A percentile compares a stretch with the other conserved stretches of the same genome.
These are phyloP conservation scores for Monilinia aucupariae DNA, from an alignment of 2,329 filamentous ascomycete species.

Conservation along the genomic window DNA sequence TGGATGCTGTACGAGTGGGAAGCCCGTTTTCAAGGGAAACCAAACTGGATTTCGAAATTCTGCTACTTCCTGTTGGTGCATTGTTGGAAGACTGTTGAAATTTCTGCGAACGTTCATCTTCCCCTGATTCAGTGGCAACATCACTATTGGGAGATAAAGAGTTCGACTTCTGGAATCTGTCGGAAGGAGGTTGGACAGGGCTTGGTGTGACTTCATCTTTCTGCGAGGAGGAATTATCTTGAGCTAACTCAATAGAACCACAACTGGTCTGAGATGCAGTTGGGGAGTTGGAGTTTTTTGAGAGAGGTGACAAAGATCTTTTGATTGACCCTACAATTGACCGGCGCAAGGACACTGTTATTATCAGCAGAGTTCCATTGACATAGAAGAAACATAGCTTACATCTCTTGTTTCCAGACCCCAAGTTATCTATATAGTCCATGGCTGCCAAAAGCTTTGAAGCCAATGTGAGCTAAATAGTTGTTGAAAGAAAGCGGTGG, in stretches of 20 bases:
- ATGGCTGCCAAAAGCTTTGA: background rate
- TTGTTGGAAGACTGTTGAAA: background rate
- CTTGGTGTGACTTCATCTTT: background rate
- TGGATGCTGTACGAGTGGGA: background rate
- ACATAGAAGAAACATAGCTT: background rate
- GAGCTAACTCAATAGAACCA: background rate
- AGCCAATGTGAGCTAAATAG: background rate
- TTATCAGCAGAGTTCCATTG: background rate
- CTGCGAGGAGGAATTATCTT: background rate
- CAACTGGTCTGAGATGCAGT: background rate
- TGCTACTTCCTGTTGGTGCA: background rate
- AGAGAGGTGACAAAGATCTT: conserved; percentile 10
- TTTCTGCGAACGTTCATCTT: background rate
- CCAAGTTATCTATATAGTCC: background rate
- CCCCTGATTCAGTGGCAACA: background rate
- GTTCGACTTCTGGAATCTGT: background rate
- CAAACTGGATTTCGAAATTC: background rate
- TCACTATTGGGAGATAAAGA: background rate
- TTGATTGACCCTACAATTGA: conserved; percentile 15
- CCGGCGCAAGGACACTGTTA: conserved; percentile 8
- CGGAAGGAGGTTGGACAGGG: background rate
- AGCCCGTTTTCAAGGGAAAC: background rate
- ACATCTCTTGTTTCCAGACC: conserved; percentile 8
- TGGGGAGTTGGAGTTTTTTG: background rate
- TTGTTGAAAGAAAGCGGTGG: background rate